phyloP scores from a whole-genome alignment of 2,329 filamentous ascomycete genomes.

The Cladosporium austrohemisphaericum region DNA sequence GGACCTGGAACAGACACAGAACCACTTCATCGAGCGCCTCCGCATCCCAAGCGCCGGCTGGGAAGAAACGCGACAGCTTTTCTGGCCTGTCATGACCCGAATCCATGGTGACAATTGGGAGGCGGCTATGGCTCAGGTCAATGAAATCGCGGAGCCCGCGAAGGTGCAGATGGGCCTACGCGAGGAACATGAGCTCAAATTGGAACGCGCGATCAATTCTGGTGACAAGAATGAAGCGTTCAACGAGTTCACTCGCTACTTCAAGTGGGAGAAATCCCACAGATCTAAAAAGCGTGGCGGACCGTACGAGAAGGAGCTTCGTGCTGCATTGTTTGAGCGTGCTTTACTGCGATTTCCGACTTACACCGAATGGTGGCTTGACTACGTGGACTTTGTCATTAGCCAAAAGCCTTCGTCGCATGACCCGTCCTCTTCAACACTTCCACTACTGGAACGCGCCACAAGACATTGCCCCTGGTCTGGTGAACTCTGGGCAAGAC shows the following conservation, averaged over 20 bases:
- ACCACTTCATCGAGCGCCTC: constrained; percentile 67
- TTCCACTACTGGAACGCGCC: constrained; percentile 74
- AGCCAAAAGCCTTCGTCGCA: constrained; percentile 38
- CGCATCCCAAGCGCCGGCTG: constrained; percentile 69
- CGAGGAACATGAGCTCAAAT: constrained; percentile 58
- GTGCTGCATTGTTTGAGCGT: constrained; percentile 68
- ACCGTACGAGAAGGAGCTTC: constrained; percentile 50
- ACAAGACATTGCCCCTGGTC: constrained; percentile 93
- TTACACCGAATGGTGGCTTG: constrained; percentile 75
- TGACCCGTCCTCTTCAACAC: constrained; percentile 36
- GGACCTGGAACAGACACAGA: constrained; percentile 61
- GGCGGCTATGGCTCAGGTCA: constrained; percentile 65
- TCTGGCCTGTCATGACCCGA: constrained; percentile 69
- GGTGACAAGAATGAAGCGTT: constrained; percentile 57
- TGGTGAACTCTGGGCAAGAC: constrained; percentile 83
- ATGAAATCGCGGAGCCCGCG: constrained; percentile 58
- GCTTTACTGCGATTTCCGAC: constrained; percentile 70
- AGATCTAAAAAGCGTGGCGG: constrained; percentile 42
- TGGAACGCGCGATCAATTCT: constrained; percentile 56
- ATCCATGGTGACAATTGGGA: constrained; percentile 66
- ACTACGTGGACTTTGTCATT: constrained; percentile 72
- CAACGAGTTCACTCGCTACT: constrained; percentile 60
- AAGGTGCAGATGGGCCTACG: constrained; percentile 63
- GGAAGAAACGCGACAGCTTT: constrained; percentile 70
- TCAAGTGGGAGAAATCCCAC: constrained; percentile 72